A percentile compares a stretch with the other conserved stretches of the same genome.
These are phyloP conservation scores for Penicillium capsulatum DNA, from an alignment of 2,329 filamentous ascomycete genomes.

Conservation along the genomic window DNA sequence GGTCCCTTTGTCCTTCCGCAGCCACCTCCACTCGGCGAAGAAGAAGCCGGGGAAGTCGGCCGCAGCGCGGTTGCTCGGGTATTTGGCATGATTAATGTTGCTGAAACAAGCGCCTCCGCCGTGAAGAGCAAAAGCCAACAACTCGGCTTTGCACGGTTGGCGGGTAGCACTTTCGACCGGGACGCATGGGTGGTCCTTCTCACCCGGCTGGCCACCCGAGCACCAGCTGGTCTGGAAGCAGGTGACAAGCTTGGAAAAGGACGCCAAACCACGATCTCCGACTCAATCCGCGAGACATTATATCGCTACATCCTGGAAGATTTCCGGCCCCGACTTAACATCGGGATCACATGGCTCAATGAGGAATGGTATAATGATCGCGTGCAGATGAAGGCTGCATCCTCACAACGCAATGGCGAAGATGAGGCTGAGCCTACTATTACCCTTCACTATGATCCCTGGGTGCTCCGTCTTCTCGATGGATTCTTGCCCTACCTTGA, in stretches of 20 bases:
- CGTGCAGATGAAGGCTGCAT: conserved; percentile 48
- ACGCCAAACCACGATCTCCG: conserved; percentile 42
- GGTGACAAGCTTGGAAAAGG: conserved; percentile 34
- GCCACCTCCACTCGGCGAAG: conserved; percentile 67
- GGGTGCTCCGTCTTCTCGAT: conserved; percentile 76
- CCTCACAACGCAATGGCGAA: conserved; percentile 42
- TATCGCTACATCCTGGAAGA: conserved; percentile 87
- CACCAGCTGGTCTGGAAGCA: conserved; percentile 65
- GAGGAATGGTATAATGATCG: conserved; percentile 98
- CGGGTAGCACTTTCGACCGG: conserved; percentile 75
- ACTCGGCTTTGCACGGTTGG: conserved; percentile 75
- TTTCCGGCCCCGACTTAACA: conserved; percentile 82
- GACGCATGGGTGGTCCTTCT: conserved; percentile 91
- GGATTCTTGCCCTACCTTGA: conserved; percentile 89
- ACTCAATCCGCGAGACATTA: conserved; percentile 72
- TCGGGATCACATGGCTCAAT: conserved; percentile 88
- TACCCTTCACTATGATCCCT: conserved; percentile 67
- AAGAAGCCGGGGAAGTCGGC: conserved; percentile 69
- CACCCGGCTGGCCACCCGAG: conserved; percentile 76
- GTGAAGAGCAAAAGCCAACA: conserved; percentile 52
- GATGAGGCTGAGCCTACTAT: conserved; percentile 43
- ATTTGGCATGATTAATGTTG: conserved; percentile 68
- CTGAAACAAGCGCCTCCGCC: conserved; percentile 61
- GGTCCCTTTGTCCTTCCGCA: conserved; percentile 75
- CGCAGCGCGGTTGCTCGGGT: conserved; percentile 71